Conservation (phyloP, 768 basidiomycete species). For the Lactarius evosmus region DNA sequence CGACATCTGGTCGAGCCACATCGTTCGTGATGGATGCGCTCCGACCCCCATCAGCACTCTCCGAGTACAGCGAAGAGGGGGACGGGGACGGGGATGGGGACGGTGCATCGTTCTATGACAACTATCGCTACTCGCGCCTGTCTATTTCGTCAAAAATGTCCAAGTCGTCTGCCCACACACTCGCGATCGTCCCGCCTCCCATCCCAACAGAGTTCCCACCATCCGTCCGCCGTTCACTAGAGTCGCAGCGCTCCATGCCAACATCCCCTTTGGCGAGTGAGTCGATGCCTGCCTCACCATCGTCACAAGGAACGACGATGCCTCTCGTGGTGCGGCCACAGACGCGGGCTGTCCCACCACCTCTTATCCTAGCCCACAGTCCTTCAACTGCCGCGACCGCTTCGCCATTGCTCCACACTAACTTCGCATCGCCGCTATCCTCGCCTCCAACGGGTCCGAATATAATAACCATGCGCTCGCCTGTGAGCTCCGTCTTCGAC, state of each 20-base stretch:
- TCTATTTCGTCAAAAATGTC: conserved; percentile 48
- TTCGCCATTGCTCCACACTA: conserved; percentile 38
- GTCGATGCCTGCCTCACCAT: background rate
- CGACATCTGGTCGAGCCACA: conserved; percentile 3
- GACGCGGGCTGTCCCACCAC: conserved; percentile 12
- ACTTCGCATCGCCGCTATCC: conserved; percentile 42
- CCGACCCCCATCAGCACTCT: conserved; percentile 16
- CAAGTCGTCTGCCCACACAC: conserved; percentile 36
- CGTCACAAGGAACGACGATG: no score
- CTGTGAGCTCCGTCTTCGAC: conserved; percentile 28
- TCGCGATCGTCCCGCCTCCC: conserved; percentile 32
- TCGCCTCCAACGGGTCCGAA: conserved; percentile 27
- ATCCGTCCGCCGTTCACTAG: conserved; percentile 17
- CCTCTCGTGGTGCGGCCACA: background rate
- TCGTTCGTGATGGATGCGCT: conserved; percentile 4
- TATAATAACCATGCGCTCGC: conserved; percentile 2
- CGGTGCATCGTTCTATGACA: conserved; percentile 69
- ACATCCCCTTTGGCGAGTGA: background rate
- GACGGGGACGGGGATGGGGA: conserved; percentile 82
- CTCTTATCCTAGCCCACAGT: conserved; percentile 30
- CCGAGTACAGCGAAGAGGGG: conserved; percentile 47
- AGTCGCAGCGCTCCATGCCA: conserved; percentile 9
- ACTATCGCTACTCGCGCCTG: conserved; percentile 68
- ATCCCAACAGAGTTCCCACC: conserved; percentile 31
- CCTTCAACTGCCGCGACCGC: conserved; percentile 28